Evolutionary conservation across 1,284 basidiomycete genomes (phyloP).

Genomic region (Trametes versicolor): DNA sequence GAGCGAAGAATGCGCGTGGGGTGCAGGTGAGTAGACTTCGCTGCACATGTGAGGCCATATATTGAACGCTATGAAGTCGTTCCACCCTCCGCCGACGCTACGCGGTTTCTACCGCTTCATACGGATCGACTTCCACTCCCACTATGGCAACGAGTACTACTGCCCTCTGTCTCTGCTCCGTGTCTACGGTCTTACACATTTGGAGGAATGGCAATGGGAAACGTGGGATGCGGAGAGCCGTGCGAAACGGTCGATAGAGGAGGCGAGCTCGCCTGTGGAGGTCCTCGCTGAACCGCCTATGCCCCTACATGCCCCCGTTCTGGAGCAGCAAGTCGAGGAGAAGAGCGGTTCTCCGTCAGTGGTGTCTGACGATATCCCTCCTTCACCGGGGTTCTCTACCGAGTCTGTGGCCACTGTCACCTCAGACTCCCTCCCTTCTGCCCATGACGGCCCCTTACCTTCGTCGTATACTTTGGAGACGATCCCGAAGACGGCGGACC

Average conservation of each 20-base stretch:
- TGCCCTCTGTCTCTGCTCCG: constrained; percentile 94
- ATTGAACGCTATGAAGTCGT: constrained; percentile 60
- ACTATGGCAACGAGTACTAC: constrained; percentile 96
- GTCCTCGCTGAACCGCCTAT: constrained; percentile 35
- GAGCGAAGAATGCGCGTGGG: constrained; percentile 91
- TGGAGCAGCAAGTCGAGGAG: constrained; percentile 11
- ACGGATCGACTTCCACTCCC: constrained; percentile 93
- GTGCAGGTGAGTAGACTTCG: constrained; percentile 74
- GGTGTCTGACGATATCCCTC: background rate
- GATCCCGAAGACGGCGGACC: background rate
- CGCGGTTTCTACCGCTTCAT: constrained; percentile 93
- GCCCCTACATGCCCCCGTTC: constrained; percentile 25
- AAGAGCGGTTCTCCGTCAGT: background rate
- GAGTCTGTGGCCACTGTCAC: constrained; percentile 4
- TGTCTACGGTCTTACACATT: constrained; percentile 96
- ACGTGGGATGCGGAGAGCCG: constrained; percentile 75
- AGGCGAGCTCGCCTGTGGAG: constrained; percentile 39
- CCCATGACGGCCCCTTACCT: constrained; percentile 9
- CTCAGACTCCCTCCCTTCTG: constrained; percentile 7
- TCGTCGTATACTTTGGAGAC: constrained; percentile 1
- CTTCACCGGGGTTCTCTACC: background rate
- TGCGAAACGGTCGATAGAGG: constrained; percentile 48
- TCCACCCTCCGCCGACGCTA: constrained; percentile 75
- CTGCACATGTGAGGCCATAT: background rate
- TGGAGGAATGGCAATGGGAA: constrained; percentile 96